Percentiles rank a stretch among this genome's conserved stretches.
Evolutionary conservation across 805 yeast species (phyloP).

Genomic region (Nakazawaea siamensis): DNA sequence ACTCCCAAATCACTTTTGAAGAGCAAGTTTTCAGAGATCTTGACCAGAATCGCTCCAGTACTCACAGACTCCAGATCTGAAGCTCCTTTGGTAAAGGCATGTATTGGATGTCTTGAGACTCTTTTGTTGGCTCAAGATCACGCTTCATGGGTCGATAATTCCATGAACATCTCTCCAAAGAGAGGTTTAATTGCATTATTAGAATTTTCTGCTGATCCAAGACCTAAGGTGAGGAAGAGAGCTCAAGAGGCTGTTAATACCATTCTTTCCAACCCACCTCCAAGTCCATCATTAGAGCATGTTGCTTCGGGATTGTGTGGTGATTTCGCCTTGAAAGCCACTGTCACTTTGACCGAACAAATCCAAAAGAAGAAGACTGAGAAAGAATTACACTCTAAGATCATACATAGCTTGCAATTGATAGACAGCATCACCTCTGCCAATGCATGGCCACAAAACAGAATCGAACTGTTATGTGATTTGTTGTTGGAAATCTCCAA

Average conservation of each 20-base stretch:
- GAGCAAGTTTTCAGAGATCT: constrained; percentile 68
- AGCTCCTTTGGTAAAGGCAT: constrained; percentile 75
- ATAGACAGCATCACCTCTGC: constrained; percentile 63
- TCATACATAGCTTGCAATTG: constrained; percentile 74
- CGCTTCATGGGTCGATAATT: constrained; percentile 62
- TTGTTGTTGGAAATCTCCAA: constrained; percentile 66
- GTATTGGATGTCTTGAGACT: constrained; percentile 79
- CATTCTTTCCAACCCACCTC: constrained; percentile 59
- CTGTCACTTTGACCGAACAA: constrained; percentile 36
- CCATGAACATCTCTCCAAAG: constrained; percentile 54
- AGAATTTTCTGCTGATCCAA: constrained; percentile 72
- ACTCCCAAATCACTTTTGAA: constrained; percentile 63
- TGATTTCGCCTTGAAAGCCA: constrained; percentile 52
- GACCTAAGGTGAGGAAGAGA: constrained; percentile 94
- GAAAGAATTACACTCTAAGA: constrained; percentile 44
- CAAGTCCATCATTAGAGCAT: constrained; percentile 72
- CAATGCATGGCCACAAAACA: constrained; percentile 73
- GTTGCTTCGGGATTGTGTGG: constrained; percentile 68
- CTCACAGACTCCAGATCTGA: constrained; percentile 61
- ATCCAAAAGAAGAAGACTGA: constrained; percentile 25
- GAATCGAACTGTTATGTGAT: constrained; percentile 69
- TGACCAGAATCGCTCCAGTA: constrained; percentile 75
- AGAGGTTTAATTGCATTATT: constrained; percentile 75
- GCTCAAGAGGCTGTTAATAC: constrained; percentile 81
- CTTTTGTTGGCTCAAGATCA: constrained; percentile 74